These are phyloP conservation scores for Mortierella polycephala DNA, from an alignment of 371 early-diverging fungal species.

Conservation along the genomic window DNA sequence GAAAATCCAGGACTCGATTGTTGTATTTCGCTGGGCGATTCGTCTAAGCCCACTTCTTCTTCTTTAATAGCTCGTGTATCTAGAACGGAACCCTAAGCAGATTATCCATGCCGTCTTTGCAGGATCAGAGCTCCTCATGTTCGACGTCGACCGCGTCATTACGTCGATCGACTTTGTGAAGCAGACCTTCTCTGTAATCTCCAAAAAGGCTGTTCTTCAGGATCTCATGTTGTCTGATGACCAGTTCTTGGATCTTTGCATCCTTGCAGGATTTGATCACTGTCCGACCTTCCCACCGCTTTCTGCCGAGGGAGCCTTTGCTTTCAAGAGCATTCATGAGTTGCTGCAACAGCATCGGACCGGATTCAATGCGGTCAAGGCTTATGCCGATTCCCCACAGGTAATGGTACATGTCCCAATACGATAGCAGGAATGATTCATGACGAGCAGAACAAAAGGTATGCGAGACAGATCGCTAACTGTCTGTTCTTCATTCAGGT, in stretches of 20 bases:
- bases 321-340: conserved; percentile 76
- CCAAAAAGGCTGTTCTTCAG: conserved; percentile 71
- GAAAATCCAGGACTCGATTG: no score
- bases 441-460: no score
- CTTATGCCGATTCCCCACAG: conserved; percentile 61
- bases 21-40: background rate
- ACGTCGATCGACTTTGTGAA: conserved; percentile 73
- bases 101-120: conserved; percentile 78
- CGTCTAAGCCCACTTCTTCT: background rate
- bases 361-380: conserved; percentile 80
- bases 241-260: conserved; percentile 85
- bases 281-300: conserved; percentile 81
- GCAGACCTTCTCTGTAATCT: conserved; percentile 74
- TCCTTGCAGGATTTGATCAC: conserved; percentile 84
- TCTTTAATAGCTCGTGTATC: conserved; percentile 71
- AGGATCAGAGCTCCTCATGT: conserved; percentile 81
- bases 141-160: conserved; percentile 82
- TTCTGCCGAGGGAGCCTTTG: conserved; percentile 64
- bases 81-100: conserved; percentile 76
- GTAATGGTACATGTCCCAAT: background rate
- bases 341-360: conserved; percentile 74
- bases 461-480: no score
- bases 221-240: conserved; percentile 75
- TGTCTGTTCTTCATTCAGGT: conserved; percentile 4
- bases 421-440: no score